phyloP scores from a whole-genome alignment of 495 filamentous ascomycete genomes.

The Hypoxylon perforatum region DNA sequence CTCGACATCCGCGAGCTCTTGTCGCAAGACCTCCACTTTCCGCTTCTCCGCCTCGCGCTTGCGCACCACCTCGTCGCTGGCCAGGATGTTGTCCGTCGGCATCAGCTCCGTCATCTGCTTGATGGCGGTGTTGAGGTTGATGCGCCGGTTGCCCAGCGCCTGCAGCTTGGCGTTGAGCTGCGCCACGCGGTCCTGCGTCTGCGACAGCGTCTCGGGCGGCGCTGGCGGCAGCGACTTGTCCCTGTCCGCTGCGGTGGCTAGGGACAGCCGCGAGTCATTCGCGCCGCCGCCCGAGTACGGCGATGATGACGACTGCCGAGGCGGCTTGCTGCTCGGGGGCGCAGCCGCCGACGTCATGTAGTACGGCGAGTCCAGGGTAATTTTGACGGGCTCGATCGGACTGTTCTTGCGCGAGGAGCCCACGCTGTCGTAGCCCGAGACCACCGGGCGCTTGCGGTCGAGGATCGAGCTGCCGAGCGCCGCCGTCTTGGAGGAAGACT shows the following conservation, averaged over 20 bases:
- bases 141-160: conserved; percentile 71
- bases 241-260: conserved; percentile 39
- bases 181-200: conserved; percentile 69
- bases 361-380: conserved; percentile 42
- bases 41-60: conserved; percentile 75
- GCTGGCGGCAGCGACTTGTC: conserved; percentile 68
- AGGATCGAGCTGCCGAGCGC: conserved; percentile 45
- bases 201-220: conserved; percentile 64
- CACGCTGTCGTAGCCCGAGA: conserved; percentile 33
- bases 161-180: conserved; percentile 74
- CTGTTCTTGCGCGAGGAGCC: conserved; percentile 19
- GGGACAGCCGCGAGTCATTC: conserved; percentile 14
- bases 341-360: conserved; percentile 23
- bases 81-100: conserved; percentile 62
- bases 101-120: conserved; percentile 75
- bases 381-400: conserved; percentile 39
- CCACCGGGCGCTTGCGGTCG: conserved; percentile 49
- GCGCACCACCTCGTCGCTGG: conserved; percentile 55
- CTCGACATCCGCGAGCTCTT: conserved; percentile 81
- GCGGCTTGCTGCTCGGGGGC: conserved; percentile 19
- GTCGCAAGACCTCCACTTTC: conserved; percentile 74
- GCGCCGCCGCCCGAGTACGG: too few species aligned
- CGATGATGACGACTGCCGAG: conserved; percentile 27
- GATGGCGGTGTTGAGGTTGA: conserved; percentile 77
- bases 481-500: neutral